Conservation (phyloP, 768 basidiomycete genomes). For the Calocybe gangraenosa region DNA sequence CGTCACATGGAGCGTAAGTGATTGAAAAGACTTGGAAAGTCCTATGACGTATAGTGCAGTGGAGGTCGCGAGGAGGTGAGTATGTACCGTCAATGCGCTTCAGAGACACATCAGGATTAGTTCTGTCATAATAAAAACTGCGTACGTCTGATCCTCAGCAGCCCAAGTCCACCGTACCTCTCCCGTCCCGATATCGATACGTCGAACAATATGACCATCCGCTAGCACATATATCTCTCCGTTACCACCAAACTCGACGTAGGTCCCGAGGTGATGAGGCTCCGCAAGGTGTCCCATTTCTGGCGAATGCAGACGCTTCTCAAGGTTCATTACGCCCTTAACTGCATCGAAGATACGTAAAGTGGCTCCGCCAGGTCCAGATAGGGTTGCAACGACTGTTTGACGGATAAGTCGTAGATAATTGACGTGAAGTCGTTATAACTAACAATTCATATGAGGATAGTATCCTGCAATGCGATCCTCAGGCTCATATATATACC, state of each 20-base stretch:
- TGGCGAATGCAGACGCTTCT: constrained; percentile 54
- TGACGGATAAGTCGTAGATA: constrained; percentile 1
- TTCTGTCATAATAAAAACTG: constrained; percentile 5
- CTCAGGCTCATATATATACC: constrained; percentile 66
- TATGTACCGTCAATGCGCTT: constrained; percentile 64
- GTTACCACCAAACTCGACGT: constrained; percentile 33
- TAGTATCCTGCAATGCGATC: constrained; percentile 69
- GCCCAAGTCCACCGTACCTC: constrained; percentile 67
- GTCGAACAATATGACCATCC: constrained; percentile 55
- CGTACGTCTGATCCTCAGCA: constrained; percentile 65
- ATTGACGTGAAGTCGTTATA: neutral
- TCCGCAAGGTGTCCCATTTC: constrained; percentile 41
- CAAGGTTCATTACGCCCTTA: constrained; percentile 57
- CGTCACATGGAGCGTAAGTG: constrained; percentile 66
- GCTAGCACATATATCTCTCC: constrained; percentile 48
- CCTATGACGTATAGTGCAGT: constrained; percentile 56
- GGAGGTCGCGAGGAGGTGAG: constrained; percentile 52
- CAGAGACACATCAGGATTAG: neutral
- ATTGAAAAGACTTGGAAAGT: constrained; percentile 41
- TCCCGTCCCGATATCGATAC: constrained; percentile 48
- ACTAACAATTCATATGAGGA: constrained; percentile 53
- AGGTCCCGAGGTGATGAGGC: constrained; percentile 52
- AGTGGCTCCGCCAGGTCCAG: constrained; percentile 68
- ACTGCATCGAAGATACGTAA: constrained; percentile 63
- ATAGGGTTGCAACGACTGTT: constrained; percentile 66